Conservation (phyloP, 2,329 filamentous ascomycete genomes). For the Ophiostoma angusticollis region DNA sequence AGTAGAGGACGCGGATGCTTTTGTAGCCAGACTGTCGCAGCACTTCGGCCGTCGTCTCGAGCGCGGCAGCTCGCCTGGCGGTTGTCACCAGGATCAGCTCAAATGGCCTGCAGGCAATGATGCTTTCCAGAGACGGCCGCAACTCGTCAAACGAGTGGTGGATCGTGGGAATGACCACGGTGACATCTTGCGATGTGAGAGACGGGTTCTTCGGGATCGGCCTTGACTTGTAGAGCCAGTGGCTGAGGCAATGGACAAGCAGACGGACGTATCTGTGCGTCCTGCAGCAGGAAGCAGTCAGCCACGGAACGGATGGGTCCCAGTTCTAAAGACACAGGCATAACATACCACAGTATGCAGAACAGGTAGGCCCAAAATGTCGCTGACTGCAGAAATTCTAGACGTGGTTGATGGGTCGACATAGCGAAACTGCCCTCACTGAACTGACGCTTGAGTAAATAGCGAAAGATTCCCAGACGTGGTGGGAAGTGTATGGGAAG, state of each 20-base stretch:
- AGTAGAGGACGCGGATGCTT: slow-evolving; percentile 61
- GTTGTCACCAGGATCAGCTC: slow-evolving; percentile 82
- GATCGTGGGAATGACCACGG: slow-evolving; percentile 86
- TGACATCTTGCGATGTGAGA: slow-evolving; percentile 72
- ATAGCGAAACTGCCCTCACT: not conserved
- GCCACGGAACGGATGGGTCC: too few species aligned
- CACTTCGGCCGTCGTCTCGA: slow-evolving; percentile 53
- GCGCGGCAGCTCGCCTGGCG: slow-evolving; percentile 58
- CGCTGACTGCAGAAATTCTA: slow-evolving; percentile 27
- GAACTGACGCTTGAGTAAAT: too few species aligned
- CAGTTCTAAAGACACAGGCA: not conserved
- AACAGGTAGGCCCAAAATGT: slow-evolving; percentile 33
- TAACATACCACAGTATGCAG: slow-evolving; percentile 32
- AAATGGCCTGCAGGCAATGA: slow-evolving; percentile 54
- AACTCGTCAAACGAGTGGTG: slow-evolving; percentile 78
- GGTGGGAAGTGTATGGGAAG: not conserved
- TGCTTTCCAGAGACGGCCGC: slow-evolving; percentile 66
- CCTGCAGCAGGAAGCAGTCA: slow-evolving; percentile 33
- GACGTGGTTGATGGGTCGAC: not conserved
- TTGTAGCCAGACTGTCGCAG: slow-evolving; percentile 30
- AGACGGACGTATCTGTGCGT: slow-evolving; percentile 78
- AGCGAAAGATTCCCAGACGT: too few species aligned
- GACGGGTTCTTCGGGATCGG: slow-evolving; percentile 70
- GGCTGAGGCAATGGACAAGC: slow-evolving; percentile 71
- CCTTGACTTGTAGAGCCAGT: slow-evolving; percentile 78